Base-by-base conservation (phyloP, 257 asterid species). In the Cinchona pubescens region DNA sequence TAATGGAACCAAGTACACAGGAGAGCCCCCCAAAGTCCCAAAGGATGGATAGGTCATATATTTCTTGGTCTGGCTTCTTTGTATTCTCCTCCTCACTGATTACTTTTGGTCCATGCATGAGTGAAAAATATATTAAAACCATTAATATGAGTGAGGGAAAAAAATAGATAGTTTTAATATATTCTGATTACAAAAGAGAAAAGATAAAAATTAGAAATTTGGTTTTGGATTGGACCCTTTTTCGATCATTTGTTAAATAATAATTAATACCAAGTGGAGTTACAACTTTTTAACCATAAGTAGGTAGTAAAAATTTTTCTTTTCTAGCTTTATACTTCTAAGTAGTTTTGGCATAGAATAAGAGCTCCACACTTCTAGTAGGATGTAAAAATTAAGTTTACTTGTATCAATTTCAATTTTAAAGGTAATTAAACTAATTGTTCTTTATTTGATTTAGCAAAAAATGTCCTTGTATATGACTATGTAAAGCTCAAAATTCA, bases 81-180 rank as follows among this genome's bases (percentile, higher is more conserved):
- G 74, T 80, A 79, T 82, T 83, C 79, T 72, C 75, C 77, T 70
- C 72, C 80, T 72, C 83, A 74, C 73, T 82, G 81, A 78, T 46
- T 78, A 45, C 48, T 49, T 73, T 88, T 87, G 88, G 88, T 85
- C 88, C 88, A 62, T n/a, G n/a, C n/a, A n/a, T n/a, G n/a, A n/a
- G 18, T 67, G 58, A 27, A 23, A 34, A 58, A 12, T n/a, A n/a
- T n/a, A n/a, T n/a, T 60, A 19, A 65, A 34, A 58, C 6, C n/a
- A n/a, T 48, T 19, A 48, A 48, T 15, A 8, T 8, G 7, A 51
- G 6, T 16, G 1, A 5, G 16, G 43, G 0, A 16, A 61, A 14
- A 32, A 4, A 30, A 61, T 12, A 30, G 15, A 46, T 46, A 15
- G 15, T 46, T 3, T 18, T 46, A 46, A 10, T 18, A 2, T 46